A percentile compares a stretch with the other conserved stretches of the same genome.
Evolutionary conservation across 345 rosid genomes (phyloP).

Genomic region (Lepidium africanum): DNA sequence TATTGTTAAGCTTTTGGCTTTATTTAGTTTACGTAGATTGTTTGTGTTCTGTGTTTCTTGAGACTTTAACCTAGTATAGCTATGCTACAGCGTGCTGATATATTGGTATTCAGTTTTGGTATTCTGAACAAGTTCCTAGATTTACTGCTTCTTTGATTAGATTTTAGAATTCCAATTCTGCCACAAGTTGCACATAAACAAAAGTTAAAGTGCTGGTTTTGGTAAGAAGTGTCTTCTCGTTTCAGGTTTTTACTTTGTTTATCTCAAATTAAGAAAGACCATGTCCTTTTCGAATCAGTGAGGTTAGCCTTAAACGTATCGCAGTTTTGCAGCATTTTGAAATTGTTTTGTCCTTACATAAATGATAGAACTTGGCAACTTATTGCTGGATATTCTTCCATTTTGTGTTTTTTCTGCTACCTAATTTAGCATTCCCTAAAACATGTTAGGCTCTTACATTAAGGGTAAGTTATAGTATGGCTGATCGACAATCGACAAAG

Average conservation of each 20-base stretch:
- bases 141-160: background rate
- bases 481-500: background rate
- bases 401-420: background rate
- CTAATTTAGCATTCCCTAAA: background rate
- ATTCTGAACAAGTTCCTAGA: conserved; percentile 1
- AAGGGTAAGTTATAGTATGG: background rate
- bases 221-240: background rate
- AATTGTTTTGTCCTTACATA: background rate
- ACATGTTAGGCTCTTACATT: background rate
- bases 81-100: conserved; percentile 6
- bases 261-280: background rate
- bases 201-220: background rate
- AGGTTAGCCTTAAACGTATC: background rate
- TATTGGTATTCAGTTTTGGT: background rate
- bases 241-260: background rate
- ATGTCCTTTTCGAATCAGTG: background rate
- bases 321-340: background rate
- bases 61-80: background rate
- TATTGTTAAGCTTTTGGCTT: background rate
- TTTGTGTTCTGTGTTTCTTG: background rate
- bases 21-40: background rate
- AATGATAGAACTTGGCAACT: background rate
- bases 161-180: background rate
- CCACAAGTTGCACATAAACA: background rate
- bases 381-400: background rate